Conservation (phyloP, 805 yeast species). For the Candida patagonica region DNA sequence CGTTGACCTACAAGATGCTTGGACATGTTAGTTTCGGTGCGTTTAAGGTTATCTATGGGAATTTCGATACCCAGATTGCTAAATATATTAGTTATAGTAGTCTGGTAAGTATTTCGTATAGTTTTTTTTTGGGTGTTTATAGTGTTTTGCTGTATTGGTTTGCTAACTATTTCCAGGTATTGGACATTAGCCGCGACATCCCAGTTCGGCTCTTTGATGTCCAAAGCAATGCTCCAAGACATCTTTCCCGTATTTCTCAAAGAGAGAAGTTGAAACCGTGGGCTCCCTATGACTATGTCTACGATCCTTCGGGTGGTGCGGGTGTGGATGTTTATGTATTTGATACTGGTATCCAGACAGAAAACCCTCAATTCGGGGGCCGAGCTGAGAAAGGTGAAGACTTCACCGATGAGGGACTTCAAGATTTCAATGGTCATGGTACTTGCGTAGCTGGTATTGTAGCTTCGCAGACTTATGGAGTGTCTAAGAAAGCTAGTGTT, state of each 20-base stretch:
- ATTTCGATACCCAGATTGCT: slow-evolving; percentile 13
- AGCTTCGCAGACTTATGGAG: slow-evolving; percentile 71
- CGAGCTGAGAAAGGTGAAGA: slow-evolving; percentile 36
- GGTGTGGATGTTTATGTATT: slow-evolving; percentile 65
- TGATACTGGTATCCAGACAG: slow-evolving; percentile 60
- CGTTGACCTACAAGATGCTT: slow-evolving; percentile 8
- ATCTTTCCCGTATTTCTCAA: slow-evolving; percentile 25
- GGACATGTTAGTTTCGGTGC: slow-evolving; percentile 15
- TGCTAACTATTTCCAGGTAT: slow-evolving; percentile 30
- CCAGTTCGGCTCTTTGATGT: slow-evolving; percentile 46
- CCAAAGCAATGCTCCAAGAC: slow-evolving; percentile 47
- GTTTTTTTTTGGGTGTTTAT: background rate
- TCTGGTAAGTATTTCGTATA: slow-evolving; percentile 8
- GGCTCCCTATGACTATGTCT: slow-evolving; percentile 31
- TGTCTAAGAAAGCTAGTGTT: slow-evolving; percentile 56
- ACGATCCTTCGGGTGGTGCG: slow-evolving; percentile 36
- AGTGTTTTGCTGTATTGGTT: too few relatives aligned
- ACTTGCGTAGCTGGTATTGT: slow-evolving; percentile 84
- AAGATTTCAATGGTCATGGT: slow-evolving; percentile 79
- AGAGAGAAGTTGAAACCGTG: slow-evolving; percentile 18
- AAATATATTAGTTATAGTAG: slow-evolving; percentile 13
- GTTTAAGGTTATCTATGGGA: slow-evolving; percentile 18
- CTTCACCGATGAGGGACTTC: slow-evolving; percentile 37
- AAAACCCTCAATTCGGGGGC: slow-evolving; percentile 30
- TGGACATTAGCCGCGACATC: slow-evolving; percentile 60